Evolutionary conservation across 208 protist genomes (phyloP).

Genomic region (Trypanosoma caninum): DNA sequence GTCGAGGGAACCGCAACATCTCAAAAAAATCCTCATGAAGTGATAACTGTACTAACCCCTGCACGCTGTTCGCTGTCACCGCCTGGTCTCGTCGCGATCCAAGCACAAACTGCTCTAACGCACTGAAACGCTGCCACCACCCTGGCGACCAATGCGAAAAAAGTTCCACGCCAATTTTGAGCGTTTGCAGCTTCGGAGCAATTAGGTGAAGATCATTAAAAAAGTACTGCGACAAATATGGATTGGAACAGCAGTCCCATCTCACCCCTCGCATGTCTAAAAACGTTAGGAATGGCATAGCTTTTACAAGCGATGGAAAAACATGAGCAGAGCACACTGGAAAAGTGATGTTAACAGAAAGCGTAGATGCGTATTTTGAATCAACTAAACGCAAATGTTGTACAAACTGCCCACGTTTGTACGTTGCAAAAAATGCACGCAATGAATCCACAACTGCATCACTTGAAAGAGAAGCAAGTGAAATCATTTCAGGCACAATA

Average conservation of each 20-base stretch:
- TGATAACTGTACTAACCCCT: conserved; percentile 8
- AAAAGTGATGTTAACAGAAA: conserved; percentile 5
- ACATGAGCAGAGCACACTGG: conserved; percentile 25
- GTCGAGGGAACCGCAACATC: conserved; percentile 34
- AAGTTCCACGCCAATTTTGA: conserved; percentile 64
- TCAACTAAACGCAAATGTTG: conserved; percentile 28
- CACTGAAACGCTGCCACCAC: conserved; percentile 67
- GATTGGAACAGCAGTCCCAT: conserved; percentile 27
- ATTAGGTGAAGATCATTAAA: conserved; percentile 71
- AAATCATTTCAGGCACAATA: conserved; percentile 38
- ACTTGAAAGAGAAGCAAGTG: conserved; percentile 25
- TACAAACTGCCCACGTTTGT: conserved; percentile 48
- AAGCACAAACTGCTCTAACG: conserved; percentile 50
- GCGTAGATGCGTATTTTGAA: conserved; percentile 28
- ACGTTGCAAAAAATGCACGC: conserved; percentile 25
- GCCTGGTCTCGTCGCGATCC: conserved; percentile 42
- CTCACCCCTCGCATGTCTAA: conserved; percentile 76
- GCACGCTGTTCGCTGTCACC: background rate
- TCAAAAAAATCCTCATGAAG: conserved; percentile 53
- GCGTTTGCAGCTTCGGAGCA: conserved; percentile 38
- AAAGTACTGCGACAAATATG: conserved; percentile 31
- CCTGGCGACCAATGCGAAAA: conserved; percentile 53
- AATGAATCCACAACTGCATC: conserved; percentile 27
- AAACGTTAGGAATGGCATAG: conserved; percentile 38
- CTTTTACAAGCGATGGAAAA: conserved; percentile 38